A percentile compares a stretch with the other conserved stretches of the same genome.
phyloP scores from a whole-genome alignment of 2,329 filamentous ascomycete species.

The Paraphaeosphaeria minitans region DNA sequence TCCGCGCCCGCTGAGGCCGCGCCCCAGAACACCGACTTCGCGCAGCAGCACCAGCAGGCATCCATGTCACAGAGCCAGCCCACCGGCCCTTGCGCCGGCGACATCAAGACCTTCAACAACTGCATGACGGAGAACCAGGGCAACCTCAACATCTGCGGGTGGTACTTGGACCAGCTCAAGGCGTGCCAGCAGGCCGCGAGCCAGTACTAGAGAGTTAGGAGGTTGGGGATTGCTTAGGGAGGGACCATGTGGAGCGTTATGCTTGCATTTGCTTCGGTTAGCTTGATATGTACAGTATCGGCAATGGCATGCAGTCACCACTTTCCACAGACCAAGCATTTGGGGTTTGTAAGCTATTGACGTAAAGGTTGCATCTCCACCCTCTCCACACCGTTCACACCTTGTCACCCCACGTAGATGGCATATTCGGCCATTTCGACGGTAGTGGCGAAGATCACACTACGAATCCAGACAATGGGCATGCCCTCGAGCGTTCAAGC shows the following conservation, averaged over 20 bases:
- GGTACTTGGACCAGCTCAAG: constrained; percentile 94
- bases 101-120: constrained; percentile 84
- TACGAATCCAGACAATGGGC: too few species aligned
- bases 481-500: too few species aligned
- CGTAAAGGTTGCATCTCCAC: not conserved
- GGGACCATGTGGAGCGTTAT: constrained; percentile 13
- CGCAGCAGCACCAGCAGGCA: constrained; percentile 46
- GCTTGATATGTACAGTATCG: constrained; percentile 17
- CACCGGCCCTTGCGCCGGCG: constrained; percentile 67
- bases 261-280: constrained; percentile 20
- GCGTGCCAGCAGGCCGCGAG: constrained; percentile 55
- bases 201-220: constrained; percentile 50
- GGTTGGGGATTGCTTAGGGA: not conserved
- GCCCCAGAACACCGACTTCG: constrained; percentile 43
- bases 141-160: constrained; percentile 94
- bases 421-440: too few species aligned
- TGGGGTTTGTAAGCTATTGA: not conserved
- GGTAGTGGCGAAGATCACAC: too few species aligned
- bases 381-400: too few species aligned
- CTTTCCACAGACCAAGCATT: not conserved
- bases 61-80: constrained; percentile 36
- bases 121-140: constrained; percentile 96
- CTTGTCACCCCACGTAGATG: too few species aligned
- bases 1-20: constrained; percentile 57
- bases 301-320: constrained; percentile 19